Percentiles rank a stretch among this genome's conserved stretches.
These are phyloP conservation scores for Deakozyma indianensis DNA, from an alignment of 805 yeast genomes.

Conservation along the genomic window DNA sequence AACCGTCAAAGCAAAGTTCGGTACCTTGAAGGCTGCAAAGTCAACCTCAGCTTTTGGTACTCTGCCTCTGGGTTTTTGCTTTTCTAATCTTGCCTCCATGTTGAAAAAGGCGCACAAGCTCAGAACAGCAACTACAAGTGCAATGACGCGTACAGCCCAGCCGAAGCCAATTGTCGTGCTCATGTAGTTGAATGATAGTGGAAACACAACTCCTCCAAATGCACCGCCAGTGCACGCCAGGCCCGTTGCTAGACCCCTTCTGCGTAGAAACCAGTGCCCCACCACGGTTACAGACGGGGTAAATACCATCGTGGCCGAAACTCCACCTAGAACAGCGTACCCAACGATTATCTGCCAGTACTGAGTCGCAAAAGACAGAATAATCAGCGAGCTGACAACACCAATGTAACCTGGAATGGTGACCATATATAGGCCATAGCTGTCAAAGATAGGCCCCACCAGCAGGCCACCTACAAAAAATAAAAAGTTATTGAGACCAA, in stretches of 20 bases:
- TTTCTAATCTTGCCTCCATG: slow-evolving; percentile 22
- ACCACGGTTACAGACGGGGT: slow-evolving; percentile 42
- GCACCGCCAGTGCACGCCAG: slow-evolving; percentile 54
- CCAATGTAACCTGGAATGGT: slow-evolving; percentile 31
- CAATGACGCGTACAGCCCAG: slow-evolving; percentile 45
- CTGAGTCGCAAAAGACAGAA: slow-evolving; percentile 33
- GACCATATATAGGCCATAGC: slow-evolving; percentile 37
- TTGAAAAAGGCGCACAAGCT: slow-evolving; percentile 21
- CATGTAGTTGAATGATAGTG: slow-evolving; percentile 34
- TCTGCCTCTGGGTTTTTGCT: slow-evolving; percentile 7
- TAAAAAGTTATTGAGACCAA: slow-evolving; percentile 26
- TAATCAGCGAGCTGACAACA: slow-evolving; percentile 34
- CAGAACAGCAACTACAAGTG: slow-evolving; percentile 16
- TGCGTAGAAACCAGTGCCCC: slow-evolving; percentile 46
- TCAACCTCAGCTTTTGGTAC: slow-evolving; percentile 16
- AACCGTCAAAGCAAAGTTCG: slow-evolving; percentile 16
- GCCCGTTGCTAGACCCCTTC: slow-evolving; percentile 48
- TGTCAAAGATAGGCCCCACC: slow-evolving; percentile 40
- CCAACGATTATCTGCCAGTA: slow-evolving; percentile 48
- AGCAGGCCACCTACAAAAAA: slow-evolving; percentile 32
- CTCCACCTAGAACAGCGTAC: slow-evolving; percentile 39
- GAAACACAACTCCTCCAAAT: slow-evolving; percentile 49
- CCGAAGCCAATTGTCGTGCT: slow-evolving; percentile 36
- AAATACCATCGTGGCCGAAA: slow-evolving; percentile 27
- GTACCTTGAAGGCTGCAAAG: slow-evolving; percentile 16